Conservation (phyloP, 2,329 filamentous ascomycete genomes). For the Aphanocladium album region DNA sequence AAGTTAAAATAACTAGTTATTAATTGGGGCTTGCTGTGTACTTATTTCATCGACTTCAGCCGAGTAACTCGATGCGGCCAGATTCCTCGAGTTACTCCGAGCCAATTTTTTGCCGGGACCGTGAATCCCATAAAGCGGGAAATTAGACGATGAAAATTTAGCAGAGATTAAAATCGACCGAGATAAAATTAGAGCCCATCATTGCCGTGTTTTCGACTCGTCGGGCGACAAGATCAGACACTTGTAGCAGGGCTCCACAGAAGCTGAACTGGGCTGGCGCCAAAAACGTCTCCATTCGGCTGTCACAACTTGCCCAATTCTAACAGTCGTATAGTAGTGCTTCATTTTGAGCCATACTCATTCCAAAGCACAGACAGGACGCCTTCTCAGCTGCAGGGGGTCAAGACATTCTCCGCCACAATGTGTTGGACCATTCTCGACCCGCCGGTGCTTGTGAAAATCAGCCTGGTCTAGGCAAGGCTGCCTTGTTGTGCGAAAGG, state of each 20-base stretch:
- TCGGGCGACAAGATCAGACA: background rate
- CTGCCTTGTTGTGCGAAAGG: background rate
- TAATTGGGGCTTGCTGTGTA: no score
- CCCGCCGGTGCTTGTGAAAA: constrained; percentile 2
- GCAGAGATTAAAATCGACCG: background rate
- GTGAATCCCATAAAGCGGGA: background rate
- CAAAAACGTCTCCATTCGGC: background rate
- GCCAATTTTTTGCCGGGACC: no score
- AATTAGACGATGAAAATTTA: background rate
- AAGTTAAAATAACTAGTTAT: no score
- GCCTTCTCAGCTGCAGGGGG: background rate
- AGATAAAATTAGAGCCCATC: background rate
- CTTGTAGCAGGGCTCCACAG: background rate
- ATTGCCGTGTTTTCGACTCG: background rate
- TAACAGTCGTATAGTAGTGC: background rate
- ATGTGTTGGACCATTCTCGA: background rate
- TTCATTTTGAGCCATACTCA: background rate
- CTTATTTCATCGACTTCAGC: no score
- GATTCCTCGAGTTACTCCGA: no score
- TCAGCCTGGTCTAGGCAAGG: constrained; percentile 9
- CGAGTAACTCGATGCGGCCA: no score
- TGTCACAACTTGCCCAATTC: background rate
- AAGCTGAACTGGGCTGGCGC: background rate
- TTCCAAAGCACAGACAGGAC: background rate
- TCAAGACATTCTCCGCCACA: background rate